phyloP scores from a whole-genome alignment of 1,284 basidiomycete species.

The Gomphus bonarii region DNA sequence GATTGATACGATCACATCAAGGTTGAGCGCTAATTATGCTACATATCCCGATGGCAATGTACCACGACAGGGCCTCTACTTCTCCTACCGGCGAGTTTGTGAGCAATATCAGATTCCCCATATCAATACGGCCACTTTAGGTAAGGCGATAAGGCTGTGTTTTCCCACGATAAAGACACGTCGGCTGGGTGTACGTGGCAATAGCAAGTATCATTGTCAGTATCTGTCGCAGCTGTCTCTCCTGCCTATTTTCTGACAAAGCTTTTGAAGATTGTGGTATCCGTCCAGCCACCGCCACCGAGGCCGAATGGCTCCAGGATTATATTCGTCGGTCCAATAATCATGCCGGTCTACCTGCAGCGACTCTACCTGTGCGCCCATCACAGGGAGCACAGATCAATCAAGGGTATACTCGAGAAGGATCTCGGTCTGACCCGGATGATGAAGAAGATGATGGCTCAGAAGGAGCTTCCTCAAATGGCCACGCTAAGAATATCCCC shows the following conservation, averaged over 20 bases:
- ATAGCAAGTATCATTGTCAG: constrained; percentile 88
- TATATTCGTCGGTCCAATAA: constrained; percentile 85
- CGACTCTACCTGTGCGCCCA: constrained; percentile 43
- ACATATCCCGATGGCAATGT: constrained; percentile 88
- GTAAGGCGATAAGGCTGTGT: constrained; percentile 86
- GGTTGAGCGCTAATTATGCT: constrained; percentile 80
- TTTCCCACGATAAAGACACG: constrained; percentile 92
- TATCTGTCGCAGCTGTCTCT: constrained; percentile 16
- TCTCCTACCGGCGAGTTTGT: constrained; percentile 84
- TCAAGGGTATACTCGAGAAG: constrained; percentile 7
- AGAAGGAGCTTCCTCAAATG: constrained; percentile 54
- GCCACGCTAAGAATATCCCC: constrained; percentile 28
- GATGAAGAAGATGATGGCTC: constrained; percentile 76
- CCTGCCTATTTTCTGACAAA: constrained; percentile 19
- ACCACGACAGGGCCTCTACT: constrained; percentile 79
- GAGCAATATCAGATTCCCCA: constrained; percentile 84
- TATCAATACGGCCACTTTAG: constrained; percentile 89
- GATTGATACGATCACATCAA: constrained; percentile 22
- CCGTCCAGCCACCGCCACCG: constrained; percentile 75
- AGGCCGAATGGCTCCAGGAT: constrained; percentile 83
- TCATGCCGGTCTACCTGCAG: constrained; percentile 60
- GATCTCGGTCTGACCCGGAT: constrained; percentile 40
- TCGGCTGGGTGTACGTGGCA: constrained; percentile 81
- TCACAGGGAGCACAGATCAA: constrained; percentile 25
- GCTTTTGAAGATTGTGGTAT: constrained; percentile 71